Evolutionary conservation across 805 yeast species (phyloP).

Genomic region (Teunomyces pallodes): DNA sequence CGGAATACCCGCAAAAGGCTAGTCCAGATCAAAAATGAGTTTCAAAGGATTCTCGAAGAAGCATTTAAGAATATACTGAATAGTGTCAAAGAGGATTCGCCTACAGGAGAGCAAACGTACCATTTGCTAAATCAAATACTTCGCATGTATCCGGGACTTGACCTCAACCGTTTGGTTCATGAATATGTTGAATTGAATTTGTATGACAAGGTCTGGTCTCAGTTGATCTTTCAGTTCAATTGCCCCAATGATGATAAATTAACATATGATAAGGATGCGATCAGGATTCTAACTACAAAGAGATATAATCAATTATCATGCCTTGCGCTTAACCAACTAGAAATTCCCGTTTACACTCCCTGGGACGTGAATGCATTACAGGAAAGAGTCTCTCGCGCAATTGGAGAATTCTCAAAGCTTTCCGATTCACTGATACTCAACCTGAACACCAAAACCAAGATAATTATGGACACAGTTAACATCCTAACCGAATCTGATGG

Average conservation of each 20-base stretch:
- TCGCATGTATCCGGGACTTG: conserved; percentile 35
- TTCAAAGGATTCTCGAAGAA: conserved; percentile 31
- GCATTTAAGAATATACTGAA: conserved; percentile 38
- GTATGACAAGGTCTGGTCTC: conserved; percentile 66
- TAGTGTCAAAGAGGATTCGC: conserved; percentile 32
- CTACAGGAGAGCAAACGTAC: conserved; percentile 35
- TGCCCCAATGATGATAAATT: conserved; percentile 19
- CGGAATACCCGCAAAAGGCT: conserved; percentile 27
- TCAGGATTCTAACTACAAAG: conserved; percentile 23
- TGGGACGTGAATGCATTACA: conserved; percentile 37
- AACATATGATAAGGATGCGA: conserved; percentile 23
- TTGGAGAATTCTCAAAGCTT: conserved; percentile 46
- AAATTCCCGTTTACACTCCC: conserved; percentile 39
- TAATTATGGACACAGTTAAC: conserved; percentile 52
- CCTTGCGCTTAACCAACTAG: conserved; percentile 51
- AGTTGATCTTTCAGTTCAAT: conserved; percentile 34
- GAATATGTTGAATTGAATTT: conserved; percentile 70
- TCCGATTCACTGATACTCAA: conserved; percentile 39
- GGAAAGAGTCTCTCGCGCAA: conserved; percentile 49
- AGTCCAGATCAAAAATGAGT: conserved; percentile 25
- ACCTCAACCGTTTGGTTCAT: conserved; percentile 55
- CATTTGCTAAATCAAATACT: conserved; percentile 29
- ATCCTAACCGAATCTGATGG: conserved; percentile 36
- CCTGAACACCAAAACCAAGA: conserved; percentile 46
- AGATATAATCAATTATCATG: conserved; percentile 35